phyloP scores from a whole-genome alignment of 106 monocot genomes.

The Dioscorea zingiberensis region DNA sequence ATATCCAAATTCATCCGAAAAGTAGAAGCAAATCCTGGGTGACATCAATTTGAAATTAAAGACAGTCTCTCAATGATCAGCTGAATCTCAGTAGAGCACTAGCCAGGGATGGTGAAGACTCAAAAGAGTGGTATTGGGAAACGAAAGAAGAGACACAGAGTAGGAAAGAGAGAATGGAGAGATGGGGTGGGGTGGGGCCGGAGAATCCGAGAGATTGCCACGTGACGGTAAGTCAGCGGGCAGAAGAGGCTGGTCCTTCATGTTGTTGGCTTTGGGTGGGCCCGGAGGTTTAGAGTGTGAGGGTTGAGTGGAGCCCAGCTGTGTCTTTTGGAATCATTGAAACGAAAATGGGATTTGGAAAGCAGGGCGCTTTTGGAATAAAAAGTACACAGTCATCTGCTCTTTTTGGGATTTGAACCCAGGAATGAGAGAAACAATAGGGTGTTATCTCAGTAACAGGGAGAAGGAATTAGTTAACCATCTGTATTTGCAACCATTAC shows the following conservation, averaged over 20 bases:
- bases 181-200: neutral
- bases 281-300: neutral
- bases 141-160: neutral
- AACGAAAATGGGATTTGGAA: neutral
- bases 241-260: neutral
- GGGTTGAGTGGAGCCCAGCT: too few species aligned
- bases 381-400: neutral
- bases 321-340: neutral
- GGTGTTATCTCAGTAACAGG: too few species aligned
- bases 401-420: neutral
- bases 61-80: too few species aligned
- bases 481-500: too few species aligned
- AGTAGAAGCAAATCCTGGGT: too few species aligned
- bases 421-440: too few species aligned
- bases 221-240: constrained; percentile 5
- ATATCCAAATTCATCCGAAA: neutral
- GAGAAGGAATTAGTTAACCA: too few species aligned
- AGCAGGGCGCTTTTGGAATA: neutral
- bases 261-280: constrained; percentile 1
- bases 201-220: constrained; percentile 9
- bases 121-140: neutral
- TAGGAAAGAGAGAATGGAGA: neutral
- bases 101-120: neutral
- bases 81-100: too few species aligned
- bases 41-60: neutral